These are phyloP conservation scores for Colletotrichum shisoi DNA, from an alignment of 2,329 filamentous ascomycete species.

Conservation along the genomic window DNA sequence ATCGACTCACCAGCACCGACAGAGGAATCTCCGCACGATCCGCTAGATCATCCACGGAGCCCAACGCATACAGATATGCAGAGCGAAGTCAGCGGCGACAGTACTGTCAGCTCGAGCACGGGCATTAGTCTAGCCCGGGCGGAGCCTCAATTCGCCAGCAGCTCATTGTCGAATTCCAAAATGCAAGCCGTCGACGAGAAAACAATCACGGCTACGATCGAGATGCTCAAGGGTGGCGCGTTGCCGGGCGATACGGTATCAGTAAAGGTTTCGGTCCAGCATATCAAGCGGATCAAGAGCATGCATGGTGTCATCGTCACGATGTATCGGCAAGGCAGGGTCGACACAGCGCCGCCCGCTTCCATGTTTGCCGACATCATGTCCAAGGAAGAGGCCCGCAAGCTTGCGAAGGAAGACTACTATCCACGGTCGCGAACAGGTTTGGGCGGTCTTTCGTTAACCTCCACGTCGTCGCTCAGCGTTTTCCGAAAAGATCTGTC, in stretches of 20 bases:
- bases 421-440: conserved; percentile 89
- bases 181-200: conserved; percentile 66
- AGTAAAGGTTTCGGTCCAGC: conserved; percentile 81
- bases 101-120: conserved; percentile 71
- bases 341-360: conserved; percentile 74
- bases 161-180: conserved; percentile 55
- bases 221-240: conserved; percentile 82
- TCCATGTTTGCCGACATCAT: conserved; percentile 60
- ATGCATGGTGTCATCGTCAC: conserved; percentile 93
- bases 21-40: conserved; percentile 53
- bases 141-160: conserved; percentile 40
- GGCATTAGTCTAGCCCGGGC: conserved; percentile 59
- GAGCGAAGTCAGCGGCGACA: conserved; percentile 77
- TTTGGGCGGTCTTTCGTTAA: conserved; percentile 83
- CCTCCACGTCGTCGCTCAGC: conserved; percentile 84
- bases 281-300: conserved; percentile 89
- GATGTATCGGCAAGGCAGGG: conserved; percentile 86
- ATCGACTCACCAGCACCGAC: conserved; percentile 53
- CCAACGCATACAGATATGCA: conserved; percentile 63
- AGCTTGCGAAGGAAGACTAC: conserved; percentile 79
- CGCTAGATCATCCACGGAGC: conserved; percentile 50
- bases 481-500: conserved; percentile 95
- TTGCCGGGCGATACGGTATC: conserved; percentile 84
- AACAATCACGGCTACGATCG: conserved; percentile 86
- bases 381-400: conserved; percentile 70